Evolutionary conservation across 2,329 filamentous ascomycete genomes (phyloP).

Genomic region (Aspergillus novoparasiticus): DNA sequence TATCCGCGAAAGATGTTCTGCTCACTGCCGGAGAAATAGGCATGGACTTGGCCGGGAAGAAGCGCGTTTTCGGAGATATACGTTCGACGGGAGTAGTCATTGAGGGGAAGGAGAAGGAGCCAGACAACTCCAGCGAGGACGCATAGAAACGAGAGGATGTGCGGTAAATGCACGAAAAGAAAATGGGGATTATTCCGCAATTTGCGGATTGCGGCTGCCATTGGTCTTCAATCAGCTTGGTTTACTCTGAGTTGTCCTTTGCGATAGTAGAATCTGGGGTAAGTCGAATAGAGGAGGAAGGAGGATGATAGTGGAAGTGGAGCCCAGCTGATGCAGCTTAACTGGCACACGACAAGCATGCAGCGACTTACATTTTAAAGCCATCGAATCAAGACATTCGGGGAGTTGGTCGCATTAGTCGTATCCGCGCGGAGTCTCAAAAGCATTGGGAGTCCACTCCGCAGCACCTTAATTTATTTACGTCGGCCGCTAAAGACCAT

Average conservation of each 20-base stretch:
- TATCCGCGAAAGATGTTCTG: conserved; percentile 93
- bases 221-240: conserved; percentile 22
- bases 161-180: conserved; percentile 72
- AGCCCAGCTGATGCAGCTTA: background rate
- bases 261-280: conserved; percentile 18
- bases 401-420: conserved; percentile 25
- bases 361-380: conserved; percentile 42
- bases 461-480: conserved; percentile 26
- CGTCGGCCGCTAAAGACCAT: conserved; percentile 34
- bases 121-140: conserved; percentile 83
- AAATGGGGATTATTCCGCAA: conserved; percentile 80
- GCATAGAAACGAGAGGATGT: conserved; percentile 83
- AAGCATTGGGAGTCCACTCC: background rate
- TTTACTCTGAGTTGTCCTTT: conserved; percentile 16
- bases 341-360: background rate
- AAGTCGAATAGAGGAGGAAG: conserved; percentile 1
- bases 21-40: conserved; percentile 95
- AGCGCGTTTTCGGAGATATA: conserved; percentile 98
- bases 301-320: conserved; percentile 6
- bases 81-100: conserved; percentile 87
- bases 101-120: conserved; percentile 84
- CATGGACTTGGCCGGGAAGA: conserved; percentile 92
- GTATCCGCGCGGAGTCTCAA: conserved; percentile 11
- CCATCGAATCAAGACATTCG: conserved; percentile 38
- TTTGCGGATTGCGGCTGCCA: conserved; percentile 43